Base-by-base conservation (phyloP, 2,329 filamentous ascomycete genomes). In the Penicillium sp. region DNA sequence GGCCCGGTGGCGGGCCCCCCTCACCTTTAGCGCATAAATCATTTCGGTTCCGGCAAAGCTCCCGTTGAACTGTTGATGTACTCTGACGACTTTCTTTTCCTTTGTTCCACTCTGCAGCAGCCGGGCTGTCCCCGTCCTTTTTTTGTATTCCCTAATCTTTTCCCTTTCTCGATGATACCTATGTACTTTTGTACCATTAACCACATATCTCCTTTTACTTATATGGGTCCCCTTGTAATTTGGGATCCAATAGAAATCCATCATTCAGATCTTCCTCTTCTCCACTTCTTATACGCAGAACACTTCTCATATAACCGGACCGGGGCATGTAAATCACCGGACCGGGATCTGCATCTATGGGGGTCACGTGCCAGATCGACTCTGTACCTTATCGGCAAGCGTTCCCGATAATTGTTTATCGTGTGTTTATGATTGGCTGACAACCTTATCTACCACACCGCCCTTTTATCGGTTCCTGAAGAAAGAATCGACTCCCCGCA, bases 1-100 rank as follows among this genome's bases (percentile, higher is more conserved):
- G 64, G 8, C 60, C 64, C 42, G 65, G 64, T 11, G 67, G 71
- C 42, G 68, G 69, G 23, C 71, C 73, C 26, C 68, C 72, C 26
- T 76, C 73, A 18, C 75, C 75, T 20, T 60, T 77, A 42, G 75
- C 75, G 26, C 75, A 76, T 56, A 77, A 77, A 62, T 74, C 73
- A 14, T 73, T 68, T 57, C 72, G 71, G 55, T 67, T 71, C 45
- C 70, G 71, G 59, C 73, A 60, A 27, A 50, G 33, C 53, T 51
- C n/a, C 51, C 46, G 45, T 56, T 49, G 50, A 42, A 40, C 48
- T 22, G 27, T 40, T 44, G 25, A 47, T 35, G 51, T 55, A 37
- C 55, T 50, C 45, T 57, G 23, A 56, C 53, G 57, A 61, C 54
- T 53, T 35, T 18, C 50, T 57, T 54, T 60, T 61, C 56, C 29